Evolutionary conservation across 116 monocot species (phyloP).

Genomic region (Zostera marina): DNA sequence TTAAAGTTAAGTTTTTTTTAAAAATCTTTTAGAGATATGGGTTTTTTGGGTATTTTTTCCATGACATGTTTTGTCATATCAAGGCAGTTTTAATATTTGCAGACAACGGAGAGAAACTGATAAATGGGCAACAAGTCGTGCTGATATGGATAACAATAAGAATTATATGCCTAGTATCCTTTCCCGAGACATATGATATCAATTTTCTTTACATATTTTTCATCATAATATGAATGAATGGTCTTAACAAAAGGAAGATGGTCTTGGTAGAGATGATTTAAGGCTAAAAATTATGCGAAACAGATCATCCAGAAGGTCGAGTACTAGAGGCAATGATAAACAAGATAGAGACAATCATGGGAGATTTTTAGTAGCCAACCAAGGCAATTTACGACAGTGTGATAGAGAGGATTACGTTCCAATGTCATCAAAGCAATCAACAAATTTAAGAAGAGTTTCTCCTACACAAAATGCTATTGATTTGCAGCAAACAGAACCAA

Average conservation of each 20-base stretch:
- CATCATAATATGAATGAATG: neutral
- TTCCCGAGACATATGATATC: neutral
- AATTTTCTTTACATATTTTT: neutral
- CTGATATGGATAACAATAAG: conserved; percentile 7
- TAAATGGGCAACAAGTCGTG: conserved; percentile 1
- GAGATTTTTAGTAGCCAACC: conserved; percentile 40
- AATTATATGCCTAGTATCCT: conserved; percentile 12
- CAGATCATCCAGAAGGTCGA: conserved; percentile 24
- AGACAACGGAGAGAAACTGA: conserved; percentile 11
- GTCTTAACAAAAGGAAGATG: conserved; percentile 34
- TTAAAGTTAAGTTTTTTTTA: too few species aligned
- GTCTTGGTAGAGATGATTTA: conserved; percentile 58
- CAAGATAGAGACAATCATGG: conserved; percentile 46
- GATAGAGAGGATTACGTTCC: conserved; percentile 11
- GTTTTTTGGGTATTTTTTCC: neutral
- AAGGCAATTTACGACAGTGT: conserved; percentile 17
- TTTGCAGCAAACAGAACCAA: conserved; percentile 32
- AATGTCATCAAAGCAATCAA: conserved; percentile 9
- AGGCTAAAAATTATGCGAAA: conserved; percentile 69
- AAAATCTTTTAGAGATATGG: too few species aligned
- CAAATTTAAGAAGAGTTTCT: conserved; percentile 26
- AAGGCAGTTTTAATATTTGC: conserved; percentile 2
- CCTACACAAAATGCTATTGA: conserved; percentile 58
- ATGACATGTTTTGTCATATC: neutral
- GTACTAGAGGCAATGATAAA: conserved; percentile 7